Base-by-base conservation (phyloP, 2,329 filamentous ascomycete genomes). In the Curvularia sp. region DNA sequence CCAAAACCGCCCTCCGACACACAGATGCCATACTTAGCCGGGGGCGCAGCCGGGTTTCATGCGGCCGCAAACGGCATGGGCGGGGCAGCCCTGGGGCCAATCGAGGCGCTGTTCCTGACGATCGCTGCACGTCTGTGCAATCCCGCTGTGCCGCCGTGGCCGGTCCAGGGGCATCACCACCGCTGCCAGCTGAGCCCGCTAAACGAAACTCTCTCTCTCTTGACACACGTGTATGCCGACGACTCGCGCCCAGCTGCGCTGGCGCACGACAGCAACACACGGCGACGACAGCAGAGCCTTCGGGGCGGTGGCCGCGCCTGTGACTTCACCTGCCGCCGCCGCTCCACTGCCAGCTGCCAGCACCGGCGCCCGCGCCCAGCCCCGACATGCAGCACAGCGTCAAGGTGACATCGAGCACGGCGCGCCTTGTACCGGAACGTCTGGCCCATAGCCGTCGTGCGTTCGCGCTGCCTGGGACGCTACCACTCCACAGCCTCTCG, bases 61-160 rank as follows among this genome's bases (percentile, higher is more conserved):
- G 30, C 49, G 39, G 57, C 70, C 65, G 63, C 61, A 70, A 72
- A 61, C 61, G 62, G 70, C 58, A 60, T 41, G 41, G 55, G 42
- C 18, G 55, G 59, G 55, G 52, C 51, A 51, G 50, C 50, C 50
- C 30, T 50, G 54, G 60, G 64, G 67, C 72, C 59, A 73, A 71
- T 71, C 49, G 60, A 51, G 43, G 47, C 46, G 33, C 53, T 26
- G 59, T 61, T 24, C 61, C 63, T 62, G 62, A 61, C 58, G 72
- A 75, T 74, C 71, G 60, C 68, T 72, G 72, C 71, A 66, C 64
- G 42, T 70, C 70, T 60, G 61, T 38, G 33, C 33, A 35, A n/a
- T 38, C 33, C 33, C 33, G 31, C 31, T 5, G 4, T 2, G 31
- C 18, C 31, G 31, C 58, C 60, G 39, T 51, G 39, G 51, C 60